A percentile compares a stretch with the other conserved stretches of the same genome.
phyloP scores from a whole-genome alignment of 73 alveolate genomes.

The Durusdinium trenchii region DNA sequence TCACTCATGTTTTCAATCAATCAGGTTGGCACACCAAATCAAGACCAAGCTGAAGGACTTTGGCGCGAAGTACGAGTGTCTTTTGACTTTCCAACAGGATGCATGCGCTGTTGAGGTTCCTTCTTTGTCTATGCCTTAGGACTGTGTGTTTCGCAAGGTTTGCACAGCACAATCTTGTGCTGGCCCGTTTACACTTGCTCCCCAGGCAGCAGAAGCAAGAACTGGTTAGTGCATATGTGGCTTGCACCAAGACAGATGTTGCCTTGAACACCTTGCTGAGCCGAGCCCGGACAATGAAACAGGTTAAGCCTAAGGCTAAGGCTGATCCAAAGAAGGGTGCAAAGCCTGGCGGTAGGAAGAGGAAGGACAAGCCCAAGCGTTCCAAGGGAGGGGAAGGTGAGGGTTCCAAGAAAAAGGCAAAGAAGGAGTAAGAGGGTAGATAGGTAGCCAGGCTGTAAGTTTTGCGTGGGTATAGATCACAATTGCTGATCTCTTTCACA shows the following conservation, averaged over 20 bases:
- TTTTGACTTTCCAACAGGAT: neutral
- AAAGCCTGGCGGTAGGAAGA: neutral
- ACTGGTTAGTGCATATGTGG: neutral
- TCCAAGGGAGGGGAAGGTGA: neutral
- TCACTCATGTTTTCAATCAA: too few relatives aligned
- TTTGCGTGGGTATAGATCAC: too few relatives aligned
- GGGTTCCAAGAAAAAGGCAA: neutral
- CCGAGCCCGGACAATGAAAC: neutral
- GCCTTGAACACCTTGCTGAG: neutral
- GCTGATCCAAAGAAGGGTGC: neutral
- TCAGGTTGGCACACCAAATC: neutral
- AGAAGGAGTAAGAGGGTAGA: neutral
- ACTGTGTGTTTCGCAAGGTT: neutral
- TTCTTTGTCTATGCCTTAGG: neutral
- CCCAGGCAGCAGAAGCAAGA: neutral
- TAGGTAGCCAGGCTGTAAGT: too few relatives aligned
- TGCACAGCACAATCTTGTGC: neutral
- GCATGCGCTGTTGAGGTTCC: neutral
- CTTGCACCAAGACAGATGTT: conserved; percentile 3
- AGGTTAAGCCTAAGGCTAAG: neutral
- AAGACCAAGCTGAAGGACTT: neutral
- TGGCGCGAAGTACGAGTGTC: neutral
- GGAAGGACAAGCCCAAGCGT: neutral
- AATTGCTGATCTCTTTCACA: too few relatives aligned
- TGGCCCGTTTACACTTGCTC: neutral